phyloP scores from a whole-genome alignment of 1,139 yeast genomes.

The Hansenula lynferdii region DNA sequence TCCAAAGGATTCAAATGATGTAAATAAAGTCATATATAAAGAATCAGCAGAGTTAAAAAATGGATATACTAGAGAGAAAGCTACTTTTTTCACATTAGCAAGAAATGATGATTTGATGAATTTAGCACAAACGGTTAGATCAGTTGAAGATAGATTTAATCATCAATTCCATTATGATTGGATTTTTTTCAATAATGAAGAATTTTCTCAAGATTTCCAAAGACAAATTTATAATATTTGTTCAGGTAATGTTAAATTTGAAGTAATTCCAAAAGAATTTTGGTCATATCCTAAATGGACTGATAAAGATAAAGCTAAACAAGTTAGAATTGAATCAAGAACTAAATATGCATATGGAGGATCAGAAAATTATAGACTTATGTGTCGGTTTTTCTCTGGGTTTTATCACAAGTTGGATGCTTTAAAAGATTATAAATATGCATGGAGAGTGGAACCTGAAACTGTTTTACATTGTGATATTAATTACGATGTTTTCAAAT shows the following conservation, averaged over 20 bases:
- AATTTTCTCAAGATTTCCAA: constrained; percentile 54
- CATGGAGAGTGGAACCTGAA: constrained; percentile 79
- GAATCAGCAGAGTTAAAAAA: background rate
- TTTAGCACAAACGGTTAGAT: constrained; percentile 46
- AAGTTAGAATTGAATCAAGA: constrained; percentile 30
- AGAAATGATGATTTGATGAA: constrained; percentile 48
- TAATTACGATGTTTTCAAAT: constrained; percentile 61
- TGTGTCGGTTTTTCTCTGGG: constrained; percentile 73
- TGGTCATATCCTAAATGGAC: constrained; percentile 76
- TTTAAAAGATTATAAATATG: constrained; percentile 52
- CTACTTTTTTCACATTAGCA: constrained; percentile 64
- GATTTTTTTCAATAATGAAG: constrained; percentile 71
- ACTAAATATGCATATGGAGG: constrained; percentile 56
- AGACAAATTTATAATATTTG: constrained; percentile 41
- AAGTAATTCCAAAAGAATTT: constrained; percentile 54
- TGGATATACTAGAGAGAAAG: constrained; percentile 33
- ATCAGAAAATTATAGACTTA: constrained; percentile 63
- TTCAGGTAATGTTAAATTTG: constrained; percentile 61
- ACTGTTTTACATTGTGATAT: constrained; percentile 62
- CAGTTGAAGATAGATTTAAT: constrained; percentile 71
- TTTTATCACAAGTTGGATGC: constrained; percentile 56
- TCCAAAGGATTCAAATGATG: background rate
- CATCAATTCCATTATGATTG: constrained; percentile 65
- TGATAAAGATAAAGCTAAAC: constrained; percentile 51
- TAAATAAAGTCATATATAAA: constrained; percentile 6